Percentiles rank a stretch among this genome's conserved stretches.
These are phyloP conservation scores for Entonaema liquescens DNA, from an alignment of 495 filamentous ascomycete species.

Conservation along the genomic window DNA sequence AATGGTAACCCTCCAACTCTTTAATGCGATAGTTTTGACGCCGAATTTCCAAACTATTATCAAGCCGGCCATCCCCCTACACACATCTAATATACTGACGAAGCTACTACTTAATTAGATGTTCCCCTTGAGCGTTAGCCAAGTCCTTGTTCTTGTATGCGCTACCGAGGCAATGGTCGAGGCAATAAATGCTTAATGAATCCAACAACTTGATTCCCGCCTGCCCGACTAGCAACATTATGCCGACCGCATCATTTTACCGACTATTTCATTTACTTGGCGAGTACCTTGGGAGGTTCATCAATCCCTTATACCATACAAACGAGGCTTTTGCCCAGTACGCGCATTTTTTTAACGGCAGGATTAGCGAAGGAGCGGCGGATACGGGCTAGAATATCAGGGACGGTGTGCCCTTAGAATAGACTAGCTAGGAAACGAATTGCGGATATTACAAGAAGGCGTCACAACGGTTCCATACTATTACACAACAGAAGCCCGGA, in stretches of 20 bases:
- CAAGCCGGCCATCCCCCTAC: too few relatives aligned
- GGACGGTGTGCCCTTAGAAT: too few relatives aligned
- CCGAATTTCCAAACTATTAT: neutral
- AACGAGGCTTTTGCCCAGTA: too few relatives aligned
- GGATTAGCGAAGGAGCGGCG: too few relatives aligned
- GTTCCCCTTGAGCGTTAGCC: neutral
- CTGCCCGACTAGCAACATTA: neutral
- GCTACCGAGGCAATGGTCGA: neutral
- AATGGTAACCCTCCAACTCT: neutral
- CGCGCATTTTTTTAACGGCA: too few relatives aligned
- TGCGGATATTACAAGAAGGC: too few relatives aligned
- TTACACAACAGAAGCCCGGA: too few relatives aligned
- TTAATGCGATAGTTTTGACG: neutral
- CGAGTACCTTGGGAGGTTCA: neutral
- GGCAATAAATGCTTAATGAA: neutral
- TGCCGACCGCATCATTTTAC: neutral
- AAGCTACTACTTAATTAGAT: neutral
- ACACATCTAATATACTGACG: neutral
- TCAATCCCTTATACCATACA: neutral
- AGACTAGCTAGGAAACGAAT: too few relatives aligned
- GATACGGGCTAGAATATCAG: too few relatives aligned
- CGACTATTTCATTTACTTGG: neutral
- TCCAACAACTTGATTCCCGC: neutral
- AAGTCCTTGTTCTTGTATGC: neutral
- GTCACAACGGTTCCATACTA: too few relatives aligned